Conservation (phyloP, 202 grass and related monocot species). For the Eragrostis tef region DNA sequence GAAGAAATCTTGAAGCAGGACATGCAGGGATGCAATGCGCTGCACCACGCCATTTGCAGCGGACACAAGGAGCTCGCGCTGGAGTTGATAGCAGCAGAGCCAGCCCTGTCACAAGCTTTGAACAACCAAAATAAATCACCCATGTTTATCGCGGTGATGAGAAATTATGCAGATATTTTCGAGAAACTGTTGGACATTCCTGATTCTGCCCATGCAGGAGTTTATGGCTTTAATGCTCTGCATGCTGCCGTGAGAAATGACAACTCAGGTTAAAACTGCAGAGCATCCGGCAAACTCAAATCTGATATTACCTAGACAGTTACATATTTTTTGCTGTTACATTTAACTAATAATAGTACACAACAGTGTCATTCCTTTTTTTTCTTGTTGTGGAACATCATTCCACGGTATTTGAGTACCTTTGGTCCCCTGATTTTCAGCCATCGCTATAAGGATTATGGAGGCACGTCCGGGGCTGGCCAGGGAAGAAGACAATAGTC, state of each 20-base stretch:
- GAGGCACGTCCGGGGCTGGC: background rate
- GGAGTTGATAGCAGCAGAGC: background rate
- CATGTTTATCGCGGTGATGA: slow-evolving; percentile 42
- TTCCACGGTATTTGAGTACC: background rate
- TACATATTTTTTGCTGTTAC: no score
- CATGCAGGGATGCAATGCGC: slow-evolving; percentile 21
- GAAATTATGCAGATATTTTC: background rate
- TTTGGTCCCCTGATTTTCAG: background rate
- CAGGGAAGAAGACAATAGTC: slow-evolving; percentile 15
- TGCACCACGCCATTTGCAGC: slow-evolving; percentile 44
- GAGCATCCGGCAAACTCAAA: no score
- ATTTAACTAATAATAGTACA: no score
- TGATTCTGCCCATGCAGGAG: background rate
- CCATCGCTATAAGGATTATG: slow-evolving; percentile 13
- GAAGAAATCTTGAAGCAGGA: slow-evolving; percentile 27
- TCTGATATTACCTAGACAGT: no score
- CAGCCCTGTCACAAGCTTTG: background rate
- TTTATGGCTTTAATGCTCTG: background rate
- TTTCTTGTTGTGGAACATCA: no score
- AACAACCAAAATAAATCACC: slow-evolving; percentile 4
- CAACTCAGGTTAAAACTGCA: background rate
- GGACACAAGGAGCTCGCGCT: background rate
- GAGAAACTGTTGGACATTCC: background rate
- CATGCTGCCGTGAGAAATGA: slow-evolving; percentile 40
- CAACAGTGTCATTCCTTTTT: no score